A percentile compares a stretch with the other conserved stretches of the same genome.
These are phyloP conservation scores for Calonectria hongkongensis DNA, from an alignment of 2,329 filamentous ascomycete species.

Conservation along the genomic window DNA sequence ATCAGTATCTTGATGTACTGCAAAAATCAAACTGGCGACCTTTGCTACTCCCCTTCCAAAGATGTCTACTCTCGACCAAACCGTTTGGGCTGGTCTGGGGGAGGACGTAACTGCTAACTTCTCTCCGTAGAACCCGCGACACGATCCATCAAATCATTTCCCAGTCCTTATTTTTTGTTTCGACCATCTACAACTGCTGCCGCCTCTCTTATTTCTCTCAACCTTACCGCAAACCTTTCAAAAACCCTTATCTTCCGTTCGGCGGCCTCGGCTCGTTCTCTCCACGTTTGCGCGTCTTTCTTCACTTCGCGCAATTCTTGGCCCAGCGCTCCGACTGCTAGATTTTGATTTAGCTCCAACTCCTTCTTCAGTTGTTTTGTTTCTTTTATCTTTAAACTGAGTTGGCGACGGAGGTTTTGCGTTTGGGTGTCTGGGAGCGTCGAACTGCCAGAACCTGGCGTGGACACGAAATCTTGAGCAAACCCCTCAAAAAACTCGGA, in stretches of 20 bases:
- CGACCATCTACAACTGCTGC: slow-evolving; percentile 28
- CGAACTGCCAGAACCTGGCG: slow-evolving; percentile 53
- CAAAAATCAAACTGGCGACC: slow-evolving; percentile 48
- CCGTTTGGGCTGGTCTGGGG: slow-evolving; percentile 27
- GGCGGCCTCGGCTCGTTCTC: slow-evolving; percentile 72
- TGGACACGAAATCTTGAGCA: slow-evolving; percentile 36
- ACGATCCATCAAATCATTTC: not conserved
- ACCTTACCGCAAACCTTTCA: slow-evolving; percentile 63
- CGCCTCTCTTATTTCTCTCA: slow-evolving; percentile 58
- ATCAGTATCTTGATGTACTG: slow-evolving; percentile 52
- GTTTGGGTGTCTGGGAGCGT: slow-evolving; percentile 69
- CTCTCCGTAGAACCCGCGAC: not conserved
- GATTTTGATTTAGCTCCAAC: slow-evolving; percentile 65
- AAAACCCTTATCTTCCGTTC: slow-evolving; percentile 71
- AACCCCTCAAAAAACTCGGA: not conserved
- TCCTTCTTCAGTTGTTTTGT: slow-evolving; percentile 65
- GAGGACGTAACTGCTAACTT: not conserved
- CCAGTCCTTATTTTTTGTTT: not conserved
- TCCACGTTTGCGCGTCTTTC: slow-evolving; percentile 67
- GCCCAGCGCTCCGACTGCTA: slow-evolving; percentile 67
- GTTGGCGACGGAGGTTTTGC: slow-evolving; percentile 67
- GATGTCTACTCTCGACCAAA: slow-evolving; percentile 14
- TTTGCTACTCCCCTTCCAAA: not conserved
- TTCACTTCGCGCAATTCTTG: slow-evolving; percentile 67
- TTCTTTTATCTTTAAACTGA: slow-evolving; percentile 69